phyloP scores from a whole-genome alignment of 345 rosid species.

The Populus ilicifolia region DNA sequence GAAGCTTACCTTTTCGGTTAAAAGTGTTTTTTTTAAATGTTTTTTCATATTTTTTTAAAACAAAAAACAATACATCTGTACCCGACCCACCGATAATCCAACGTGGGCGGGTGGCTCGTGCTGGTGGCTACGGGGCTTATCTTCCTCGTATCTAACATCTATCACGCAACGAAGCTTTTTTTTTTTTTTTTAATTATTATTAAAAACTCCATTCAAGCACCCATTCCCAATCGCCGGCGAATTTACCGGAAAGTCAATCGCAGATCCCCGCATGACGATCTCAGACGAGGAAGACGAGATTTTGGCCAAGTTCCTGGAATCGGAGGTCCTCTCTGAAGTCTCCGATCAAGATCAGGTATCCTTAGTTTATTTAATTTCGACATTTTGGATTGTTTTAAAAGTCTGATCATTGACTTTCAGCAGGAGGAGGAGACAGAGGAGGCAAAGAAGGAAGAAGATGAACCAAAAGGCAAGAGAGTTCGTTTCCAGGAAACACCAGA shows the following conservation, averaged over 20 bases:
- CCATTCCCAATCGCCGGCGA: no score
- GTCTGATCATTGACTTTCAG: slow-evolving; percentile 1
- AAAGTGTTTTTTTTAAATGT: no score
- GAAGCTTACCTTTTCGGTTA: no score
- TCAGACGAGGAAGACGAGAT: slow-evolving; percentile 69
- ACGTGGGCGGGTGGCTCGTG: no score
- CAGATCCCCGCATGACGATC: slow-evolving; percentile 33
- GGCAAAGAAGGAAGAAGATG: slow-evolving; percentile 24
- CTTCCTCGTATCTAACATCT: no score
- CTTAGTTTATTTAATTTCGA: background rate
- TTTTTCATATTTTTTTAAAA: no score
- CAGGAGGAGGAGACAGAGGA: slow-evolving; percentile 28
- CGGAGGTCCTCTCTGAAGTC: slow-evolving; percentile 57
- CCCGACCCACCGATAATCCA: no score
- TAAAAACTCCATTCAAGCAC: no score
- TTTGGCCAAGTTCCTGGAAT: slow-evolving; percentile 70
- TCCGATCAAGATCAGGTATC: slow-evolving; percentile 38
- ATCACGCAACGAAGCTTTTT: no score
- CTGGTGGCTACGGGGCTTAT: no score
- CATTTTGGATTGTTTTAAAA: background rate
- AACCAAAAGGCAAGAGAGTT: slow-evolving; percentile 46
- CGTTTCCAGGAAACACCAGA: slow-evolving; percentile 24
- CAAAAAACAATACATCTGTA: no score
- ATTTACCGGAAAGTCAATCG: background rate
- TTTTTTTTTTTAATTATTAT: no score